These are phyloP conservation scores for bread wheat (Triticum aestivum) DNA, from an alignment of 176 grass and related monocot species.

Conservation along the genomic window IWGSC_CS_RefSeq_v2.1 NC_057796.1:491073425-491073924, in stretches of 20 bases:
- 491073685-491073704: background rate
- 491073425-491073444: conserved; percentile 3
- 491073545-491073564: background rate
- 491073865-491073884: too few species aligned
- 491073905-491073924: too few species aligned
- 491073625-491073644: background rate
- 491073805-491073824: too few species aligned
- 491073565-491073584: background rate
- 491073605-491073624: background rate
- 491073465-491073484: conserved; percentile 56
- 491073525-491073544: conserved; percentile 18
- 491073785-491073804: too few species aligned
- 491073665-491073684: conserved; percentile 33
- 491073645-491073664: conserved; percentile 9
- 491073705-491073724: background rate
- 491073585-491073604: conserved; percentile 20
- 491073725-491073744: too few species aligned
- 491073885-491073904: too few species aligned
- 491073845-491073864: too few species aligned
- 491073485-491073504: conserved; percentile 35
- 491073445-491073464: conserved; percentile 43
- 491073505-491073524: conserved; percentile 37
- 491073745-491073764: too few species aligned
- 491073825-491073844: too few species aligned
- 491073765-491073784: too few species aligned